A percentile compares a stretch with the other conserved stretches of the same genome.
Evolutionary conservation across 495 filamentous ascomycete genomes (phyloP).

Genomic region (Amniculicola lignicola): DNA sequence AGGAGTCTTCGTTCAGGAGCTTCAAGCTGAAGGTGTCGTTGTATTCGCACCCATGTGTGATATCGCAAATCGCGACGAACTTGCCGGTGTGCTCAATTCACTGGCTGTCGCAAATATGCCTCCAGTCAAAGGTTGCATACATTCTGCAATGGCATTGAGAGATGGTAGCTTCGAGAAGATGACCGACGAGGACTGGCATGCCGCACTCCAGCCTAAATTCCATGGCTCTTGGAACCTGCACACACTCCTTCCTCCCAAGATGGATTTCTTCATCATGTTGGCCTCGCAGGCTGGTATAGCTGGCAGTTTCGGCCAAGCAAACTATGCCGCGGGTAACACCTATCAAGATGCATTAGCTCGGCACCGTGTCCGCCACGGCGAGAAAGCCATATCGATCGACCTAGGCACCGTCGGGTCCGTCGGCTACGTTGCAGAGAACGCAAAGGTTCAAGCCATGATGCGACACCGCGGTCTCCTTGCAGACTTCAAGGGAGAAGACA

Average conservation of each 20-base stretch:
- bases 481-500: neutral
- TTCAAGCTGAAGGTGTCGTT: neutral
- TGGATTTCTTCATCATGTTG: slow-evolving; percentile 18
- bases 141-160: slow-evolving; percentile 25
- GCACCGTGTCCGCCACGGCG: slow-evolving; percentile 1
- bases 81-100: neutral
- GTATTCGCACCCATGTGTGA: neutral
- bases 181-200: neutral
- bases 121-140: slow-evolving; percentile 32
- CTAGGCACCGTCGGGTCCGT: slow-evolving; percentile 19
- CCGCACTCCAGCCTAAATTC: slow-evolving; percentile 6
- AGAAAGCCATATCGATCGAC: slow-evolving; percentile 12
- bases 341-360: slow-evolving; percentile 17
- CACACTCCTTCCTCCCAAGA: neutral
- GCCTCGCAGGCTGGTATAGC: neutral
- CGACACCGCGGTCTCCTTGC: neutral
- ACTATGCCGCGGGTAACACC: slow-evolving; percentile 26
- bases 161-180: slow-evolving; percentile 4
- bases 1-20: neutral
- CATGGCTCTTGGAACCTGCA: slow-evolving; percentile 20
- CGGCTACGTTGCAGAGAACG: slow-evolving; percentile 21
- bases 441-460: neutral
- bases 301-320: neutral
- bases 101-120: neutral
- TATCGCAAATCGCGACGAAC: neutral